Evolutionary conservation across 139 green algal genomes (phyloP).

Genomic region (Chlamydomonas eustigma): DNA sequence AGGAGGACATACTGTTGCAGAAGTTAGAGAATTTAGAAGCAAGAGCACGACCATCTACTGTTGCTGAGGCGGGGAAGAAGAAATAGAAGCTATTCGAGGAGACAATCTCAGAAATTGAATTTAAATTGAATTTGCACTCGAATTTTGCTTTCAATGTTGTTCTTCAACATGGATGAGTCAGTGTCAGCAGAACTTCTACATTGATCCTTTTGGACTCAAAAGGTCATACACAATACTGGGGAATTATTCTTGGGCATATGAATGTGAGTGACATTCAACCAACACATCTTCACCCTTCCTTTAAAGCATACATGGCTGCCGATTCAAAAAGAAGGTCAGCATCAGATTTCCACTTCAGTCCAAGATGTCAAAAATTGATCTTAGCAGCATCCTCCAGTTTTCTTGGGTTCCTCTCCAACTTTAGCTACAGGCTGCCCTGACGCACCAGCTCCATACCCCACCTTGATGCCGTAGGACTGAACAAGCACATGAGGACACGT

Average conservation of each 20-base stretch:
- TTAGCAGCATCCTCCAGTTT: constrained; percentile 49
- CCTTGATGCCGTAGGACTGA: constrained; percentile 95
- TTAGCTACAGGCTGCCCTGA: constrained; percentile 40
- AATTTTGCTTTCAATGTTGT: no score
- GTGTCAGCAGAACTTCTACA: no score
- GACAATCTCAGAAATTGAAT: no score
- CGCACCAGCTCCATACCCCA: constrained; percentile 82
- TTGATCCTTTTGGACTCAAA: no score
- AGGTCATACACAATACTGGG: no score
- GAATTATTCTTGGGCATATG: no score
- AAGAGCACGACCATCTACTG: neutral
- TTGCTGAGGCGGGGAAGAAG: neutral
- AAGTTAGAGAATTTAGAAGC: constrained; percentile 32
- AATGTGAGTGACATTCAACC: no score
- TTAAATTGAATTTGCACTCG: no score
- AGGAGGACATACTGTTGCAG: constrained; percentile 28
- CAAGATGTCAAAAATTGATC: neutral
- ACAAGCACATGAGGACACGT: neutral
- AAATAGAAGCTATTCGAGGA: no score
- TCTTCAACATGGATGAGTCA: no score
- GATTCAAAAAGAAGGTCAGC: neutral
- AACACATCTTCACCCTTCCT: neutral
- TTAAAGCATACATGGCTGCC: no score
- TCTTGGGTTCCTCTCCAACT: constrained; percentile 35
- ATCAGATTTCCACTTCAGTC: neutral